Conservation (phyloP, 108 stramenopile species). For the Cyclotella atomus region DNA sequence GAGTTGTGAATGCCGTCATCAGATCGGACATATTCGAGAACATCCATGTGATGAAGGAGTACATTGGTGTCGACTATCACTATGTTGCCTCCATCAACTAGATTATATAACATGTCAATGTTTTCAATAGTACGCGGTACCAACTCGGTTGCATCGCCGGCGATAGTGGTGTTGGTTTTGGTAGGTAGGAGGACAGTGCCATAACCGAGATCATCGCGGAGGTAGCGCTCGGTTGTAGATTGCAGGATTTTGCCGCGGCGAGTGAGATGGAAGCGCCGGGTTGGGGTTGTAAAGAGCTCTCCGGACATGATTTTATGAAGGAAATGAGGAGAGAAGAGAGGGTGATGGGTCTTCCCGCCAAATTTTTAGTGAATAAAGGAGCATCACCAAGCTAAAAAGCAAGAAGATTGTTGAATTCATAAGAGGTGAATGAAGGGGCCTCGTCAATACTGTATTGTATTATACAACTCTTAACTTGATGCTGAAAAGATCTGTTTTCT, state of each 20-base stretch:
- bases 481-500: no score
- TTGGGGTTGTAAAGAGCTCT: conserved; percentile 27
- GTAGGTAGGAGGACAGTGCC: conserved; percentile 61
- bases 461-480: no score
- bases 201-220: conserved; percentile 85
- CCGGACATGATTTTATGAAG: not conserved
- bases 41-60: conserved; percentile 85
- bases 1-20: conserved; percentile 20
- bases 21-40: conserved; percentile 65
- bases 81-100: conserved; percentile 32
- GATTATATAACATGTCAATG: conserved; percentile 41
- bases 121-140: conserved; percentile 63
- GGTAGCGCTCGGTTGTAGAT: conserved; percentile 74
- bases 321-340: not conserved
- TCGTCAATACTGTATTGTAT: no score
- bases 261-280: conserved; percentile 43
- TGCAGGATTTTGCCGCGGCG: conserved; percentile 82
- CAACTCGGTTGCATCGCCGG: conserved; percentile 56
- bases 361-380: no score
- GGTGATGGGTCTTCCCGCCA: no score
- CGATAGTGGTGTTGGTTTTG: conserved; percentile 34
- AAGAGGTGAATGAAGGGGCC: no score
- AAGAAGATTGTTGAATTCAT: no score
- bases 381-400: no score
- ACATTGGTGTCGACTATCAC: conserved; percentile 87